Evolutionary conservation across 106 monocot genomes (phyloP), one percentile per base, ranked within the genome.

Genomic region (Dendrobium huoshanense): DNA sequence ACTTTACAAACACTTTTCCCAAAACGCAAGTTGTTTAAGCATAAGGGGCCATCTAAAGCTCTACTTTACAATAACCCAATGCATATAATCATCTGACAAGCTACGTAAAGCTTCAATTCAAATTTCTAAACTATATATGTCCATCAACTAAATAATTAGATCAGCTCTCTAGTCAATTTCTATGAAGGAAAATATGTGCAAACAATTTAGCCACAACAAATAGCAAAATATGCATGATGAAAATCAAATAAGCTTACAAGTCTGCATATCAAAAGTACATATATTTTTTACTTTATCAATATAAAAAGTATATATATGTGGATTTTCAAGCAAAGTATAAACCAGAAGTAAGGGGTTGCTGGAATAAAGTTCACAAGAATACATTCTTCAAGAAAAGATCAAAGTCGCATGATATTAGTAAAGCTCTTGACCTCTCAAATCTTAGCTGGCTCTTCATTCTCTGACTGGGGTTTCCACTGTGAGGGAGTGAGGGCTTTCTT

Each of bases 401-500:
- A 29, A 41, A 44, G 73, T 20, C 0, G 22, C 7, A 44, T 20
- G 43, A 74, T 41, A n/a, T 7, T 20, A 43, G 44, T 4, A 74
- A 20, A 74, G n/a, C 3, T n/a, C n/a, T 43, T 70, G 70, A 37
- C 15, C 37, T 74, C 55, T 78, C 40, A 78, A 33, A 24, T 78
- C 58, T 78, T 8, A 40, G 78, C 58, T 17, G 33, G 40, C 1
- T 56, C 48, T 37, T 22, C 78, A 2, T 24, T 61, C 72, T 85
- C 59, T 31, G 73, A 64, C 80, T 82, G 77, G 27, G 89, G 85
- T 55, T 87, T 90, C 87, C 90, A 90, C 85, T 93, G 93, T 0
- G 93, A 77, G n/a, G 96, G 96, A 42, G 91, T 78, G 79, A 93
- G 81, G 17, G 88, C 91, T 80, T 96, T 96, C 87, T 94, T 93